phyloP scores from a whole-genome alignment of 129 eudicot species.

The Escallonia herrerae region DNA sequence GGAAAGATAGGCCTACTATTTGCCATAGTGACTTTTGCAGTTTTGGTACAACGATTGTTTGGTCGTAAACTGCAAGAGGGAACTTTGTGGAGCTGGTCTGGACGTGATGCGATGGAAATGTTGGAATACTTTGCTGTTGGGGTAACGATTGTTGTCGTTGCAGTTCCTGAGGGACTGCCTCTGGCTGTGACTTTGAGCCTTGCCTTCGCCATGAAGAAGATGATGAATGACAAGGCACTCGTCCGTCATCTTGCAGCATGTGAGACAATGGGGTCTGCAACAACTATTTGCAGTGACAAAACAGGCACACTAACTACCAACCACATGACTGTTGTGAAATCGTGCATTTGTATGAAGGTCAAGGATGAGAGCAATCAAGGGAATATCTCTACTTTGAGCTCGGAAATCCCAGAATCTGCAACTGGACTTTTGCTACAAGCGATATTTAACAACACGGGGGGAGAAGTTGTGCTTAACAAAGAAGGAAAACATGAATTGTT shows the following conservation, averaged over 20 bases:
- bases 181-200: slow-evolving; percentile 85
- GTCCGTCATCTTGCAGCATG: slow-evolving; percentile 90
- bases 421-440: slow-evolving; percentile 48
- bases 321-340: slow-evolving; percentile 90
- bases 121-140: slow-evolving; percentile 90
- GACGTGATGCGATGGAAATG: slow-evolving; percentile 64
- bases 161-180: slow-evolving; percentile 93
- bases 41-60: slow-evolving; percentile 53
- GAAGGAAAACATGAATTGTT: slow-evolving; percentile 60
- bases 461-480: slow-evolving; percentile 68
- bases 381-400: slow-evolving; percentile 12
- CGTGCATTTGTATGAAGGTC: slow-evolving; percentile 62
- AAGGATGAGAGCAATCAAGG: slow-evolving; percentile 42
- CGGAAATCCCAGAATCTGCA: slow-evolving; percentile 36
- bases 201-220: slow-evolving; percentile 89
- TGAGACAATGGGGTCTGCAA: slow-evolving; percentile 97
- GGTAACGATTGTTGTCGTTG: slow-evolving; percentile 89
- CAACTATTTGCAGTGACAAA: slow-evolving; percentile 91
- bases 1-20: slow-evolving; percentile 87
- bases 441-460: slow-evolving; percentile 78
- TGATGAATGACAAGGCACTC: slow-evolving; percentile 96
- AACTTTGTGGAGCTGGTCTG: slow-evolving; percentile 54
- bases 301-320: slow-evolving; percentile 91
- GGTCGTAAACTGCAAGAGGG: slow-evolving; percentile 46
- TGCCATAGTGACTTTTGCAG: slow-evolving; percentile 79